Percentiles rank a stretch among this genome's conserved stretches.
phyloP scores from a whole-genome alignment of 1,284 basidiomycete species.

The Boletus austroedulis region DNA sequence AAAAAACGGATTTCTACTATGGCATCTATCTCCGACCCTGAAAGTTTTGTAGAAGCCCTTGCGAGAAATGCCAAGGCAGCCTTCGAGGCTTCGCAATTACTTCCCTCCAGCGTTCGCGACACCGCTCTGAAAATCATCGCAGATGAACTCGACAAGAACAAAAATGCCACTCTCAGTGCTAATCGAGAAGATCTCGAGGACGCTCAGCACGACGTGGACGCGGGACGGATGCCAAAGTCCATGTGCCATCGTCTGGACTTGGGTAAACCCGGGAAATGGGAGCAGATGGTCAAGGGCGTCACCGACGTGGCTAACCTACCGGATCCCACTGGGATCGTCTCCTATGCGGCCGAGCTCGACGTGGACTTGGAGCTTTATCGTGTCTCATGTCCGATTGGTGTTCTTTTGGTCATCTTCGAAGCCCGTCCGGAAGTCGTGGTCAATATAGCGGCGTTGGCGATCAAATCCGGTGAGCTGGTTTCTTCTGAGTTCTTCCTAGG shows the following conservation, averaged over 20 bases:
- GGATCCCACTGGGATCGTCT: constrained; percentile 84
- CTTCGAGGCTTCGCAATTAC: constrained; percentile 83
- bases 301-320: constrained; percentile 82
- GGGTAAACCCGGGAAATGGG: constrained; percentile 85
- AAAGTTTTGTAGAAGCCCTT: constrained; percentile 40
- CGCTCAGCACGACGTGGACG: constrained; percentile 73
- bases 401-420: constrained; percentile 96
- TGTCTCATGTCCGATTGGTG: constrained; percentile 96
- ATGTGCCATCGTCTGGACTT: constrained; percentile 88
- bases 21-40: constrained; percentile 13
- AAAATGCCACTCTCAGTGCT: constrained; percentile 70
- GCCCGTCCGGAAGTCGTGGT: constrained; percentile 97
- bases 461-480: constrained; percentile 86
- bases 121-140: constrained; percentile 71
- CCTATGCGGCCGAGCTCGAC: constrained; percentile 87
- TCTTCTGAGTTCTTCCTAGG: constrained; percentile 3
- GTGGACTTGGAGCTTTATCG: constrained; percentile 87
- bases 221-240: constrained; percentile 80
- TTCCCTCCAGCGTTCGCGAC: constrained; percentile 64
- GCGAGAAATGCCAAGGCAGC: constrained; percentile 78
- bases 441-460: constrained; percentile 93
- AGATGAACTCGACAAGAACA: constrained; percentile 59
- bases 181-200: constrained; percentile 82
- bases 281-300: constrained; percentile 89
- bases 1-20: constrained; percentile 2